Evolutionary conservation across 164 flowering plant species (phyloP), one percentile per base, ranked within the genome.

Genomic region (Umbellularia californica): DNA sequence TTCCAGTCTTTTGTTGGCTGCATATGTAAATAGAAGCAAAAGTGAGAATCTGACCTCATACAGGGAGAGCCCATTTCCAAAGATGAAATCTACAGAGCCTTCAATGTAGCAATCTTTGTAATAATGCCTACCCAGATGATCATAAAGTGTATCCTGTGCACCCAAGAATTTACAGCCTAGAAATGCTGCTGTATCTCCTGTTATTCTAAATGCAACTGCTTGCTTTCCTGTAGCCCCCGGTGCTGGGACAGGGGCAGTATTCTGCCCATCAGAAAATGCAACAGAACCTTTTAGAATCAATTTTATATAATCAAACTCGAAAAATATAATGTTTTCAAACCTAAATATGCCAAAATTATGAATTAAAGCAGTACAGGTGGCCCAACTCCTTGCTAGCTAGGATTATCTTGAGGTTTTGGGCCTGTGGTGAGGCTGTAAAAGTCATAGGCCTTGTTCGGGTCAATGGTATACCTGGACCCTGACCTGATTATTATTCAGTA

Each of bases 61-160:
- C 22, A 96, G 88, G 64, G 99, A 94, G 58, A 94, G 94, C 23
- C 81, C 98, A 81, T 92, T 91, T 33, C 98, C 99, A 74, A 96
- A 94, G 75, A 96, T 90, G 91, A 96, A 96, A 82, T 96, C 98
- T 28, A 96, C 97, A 5, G 97, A 90, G 65, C 99, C 99, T 83
- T 96, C 97, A 77, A 96, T 91, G 76, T 96, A 94, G 77, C 98
- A 96, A 75, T 96, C 99, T 73, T 94, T 92, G 85, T 90, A 96
- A 74, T 96, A 96, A 78, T 96, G 99, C 76, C 98, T 87, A 2
- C 99, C 99, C 75, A 88, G 0, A 68, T 96, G 99, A 79, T 96
- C 99, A 79, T 96, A 96, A 0, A 96, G 87, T 35, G 99, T 96
- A 81, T 96, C 98, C 74, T 96, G 98, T 5, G 91, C 98, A 68